phyloP scores from a whole-genome alignment of 805 yeast genomes.

The Ogataea ganodermae region DNA sequence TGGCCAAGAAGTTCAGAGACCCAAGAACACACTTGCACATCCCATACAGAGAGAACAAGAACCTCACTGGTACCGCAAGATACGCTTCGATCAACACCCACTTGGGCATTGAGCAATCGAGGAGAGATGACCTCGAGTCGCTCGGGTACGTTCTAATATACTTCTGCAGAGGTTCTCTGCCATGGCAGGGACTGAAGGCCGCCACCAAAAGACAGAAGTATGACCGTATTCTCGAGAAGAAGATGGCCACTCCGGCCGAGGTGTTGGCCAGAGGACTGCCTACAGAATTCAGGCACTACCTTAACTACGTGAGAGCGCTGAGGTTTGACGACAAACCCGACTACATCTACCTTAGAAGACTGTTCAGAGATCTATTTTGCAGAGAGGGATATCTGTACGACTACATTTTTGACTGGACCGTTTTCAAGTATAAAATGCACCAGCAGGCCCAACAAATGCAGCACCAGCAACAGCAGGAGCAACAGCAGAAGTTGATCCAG shows the following conservation, averaged over 20 bases:
- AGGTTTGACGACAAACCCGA: constrained; percentile 97
- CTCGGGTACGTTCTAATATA: constrained; percentile 92
- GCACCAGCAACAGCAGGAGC: constrained; percentile 23
- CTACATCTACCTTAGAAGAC: constrained; percentile 81
- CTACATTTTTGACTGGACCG: constrained; percentile 96
- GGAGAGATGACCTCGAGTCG: constrained; percentile 95
- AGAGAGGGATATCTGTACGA: constrained; percentile 90
- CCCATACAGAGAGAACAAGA: constrained; percentile 94
- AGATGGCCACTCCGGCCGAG: constrained; percentile 86
- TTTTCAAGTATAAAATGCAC: constrained; percentile 71
- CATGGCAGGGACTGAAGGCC: constrained; percentile 99
- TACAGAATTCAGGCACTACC: constrained; percentile 80
- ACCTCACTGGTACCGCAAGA: constrained; percentile 96
- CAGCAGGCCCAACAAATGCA: constrained; percentile 45
- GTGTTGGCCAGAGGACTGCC: constrained; percentile 90
- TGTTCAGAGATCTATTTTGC: constrained; percentile 85
- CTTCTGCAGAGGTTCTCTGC: constrained; percentile 92
- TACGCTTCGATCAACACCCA: constrained; percentile 95
- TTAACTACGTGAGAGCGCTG: constrained; percentile 85
- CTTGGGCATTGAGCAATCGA: constrained; percentile 92
- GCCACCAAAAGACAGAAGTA: constrained; percentile 96
- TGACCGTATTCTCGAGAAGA: constrained; percentile 93
- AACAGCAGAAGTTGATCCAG: constrained; percentile 24
- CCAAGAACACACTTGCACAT: constrained; percentile 93
- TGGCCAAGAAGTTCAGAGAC: constrained; percentile 92